phyloP scores from a whole-genome alignment of 2,329 filamentous ascomycete genomes.

The Phaeoacremonium minimum region DNA sequence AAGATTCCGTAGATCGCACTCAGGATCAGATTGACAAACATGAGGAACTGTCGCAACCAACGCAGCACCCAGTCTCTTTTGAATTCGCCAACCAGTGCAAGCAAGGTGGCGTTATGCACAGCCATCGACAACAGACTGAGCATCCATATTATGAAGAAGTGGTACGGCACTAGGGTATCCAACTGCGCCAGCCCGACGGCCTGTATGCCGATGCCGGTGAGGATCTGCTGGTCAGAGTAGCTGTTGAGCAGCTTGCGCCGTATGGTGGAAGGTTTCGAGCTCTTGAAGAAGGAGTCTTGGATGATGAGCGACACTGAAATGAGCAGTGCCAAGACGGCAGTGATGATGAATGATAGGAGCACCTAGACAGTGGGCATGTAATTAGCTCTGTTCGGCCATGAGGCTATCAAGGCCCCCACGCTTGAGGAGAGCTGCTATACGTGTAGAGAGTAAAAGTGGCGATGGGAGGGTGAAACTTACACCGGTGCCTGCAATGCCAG shows the following conservation, averaged over 20 bases:
- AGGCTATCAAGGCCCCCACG: too few relatives aligned
- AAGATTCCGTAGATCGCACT: conserved; percentile 52
- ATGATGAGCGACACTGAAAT: conserved; percentile 9
- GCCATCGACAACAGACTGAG: conserved; percentile 59
- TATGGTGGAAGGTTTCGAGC: conserved; percentile 44
- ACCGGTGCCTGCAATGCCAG: conserved; percentile 53
- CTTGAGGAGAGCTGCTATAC: too few relatives aligned
- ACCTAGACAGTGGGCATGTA: conserved; percentile 1
- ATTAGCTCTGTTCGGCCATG: neutral
- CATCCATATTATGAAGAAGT: conserved; percentile 71
- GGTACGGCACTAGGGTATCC: conserved; percentile 56
- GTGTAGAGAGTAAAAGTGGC: too few relatives aligned
- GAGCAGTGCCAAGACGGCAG: conserved; percentile 2
- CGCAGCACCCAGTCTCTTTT: conserved; percentile 62
- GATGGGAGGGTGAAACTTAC: conserved; percentile 29
- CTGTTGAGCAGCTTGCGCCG: conserved; percentile 60
- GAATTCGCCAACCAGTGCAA: conserved; percentile 64
- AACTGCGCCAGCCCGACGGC: conserved; percentile 57
- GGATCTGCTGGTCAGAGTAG: conserved; percentile 65
- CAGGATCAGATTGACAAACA: conserved; percentile 60
- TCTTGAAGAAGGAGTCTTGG: conserved; percentile 1
- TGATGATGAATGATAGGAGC: conserved; percentile 10
- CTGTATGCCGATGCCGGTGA: conserved; percentile 67
- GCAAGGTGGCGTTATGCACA: conserved; percentile 60
- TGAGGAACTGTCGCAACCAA: conserved; percentile 61